These are phyloP conservation scores for Apiospora malaysiana DNA, from an alignment of 2,329 filamentous ascomycete species.

Conservation along the genomic window DNA sequence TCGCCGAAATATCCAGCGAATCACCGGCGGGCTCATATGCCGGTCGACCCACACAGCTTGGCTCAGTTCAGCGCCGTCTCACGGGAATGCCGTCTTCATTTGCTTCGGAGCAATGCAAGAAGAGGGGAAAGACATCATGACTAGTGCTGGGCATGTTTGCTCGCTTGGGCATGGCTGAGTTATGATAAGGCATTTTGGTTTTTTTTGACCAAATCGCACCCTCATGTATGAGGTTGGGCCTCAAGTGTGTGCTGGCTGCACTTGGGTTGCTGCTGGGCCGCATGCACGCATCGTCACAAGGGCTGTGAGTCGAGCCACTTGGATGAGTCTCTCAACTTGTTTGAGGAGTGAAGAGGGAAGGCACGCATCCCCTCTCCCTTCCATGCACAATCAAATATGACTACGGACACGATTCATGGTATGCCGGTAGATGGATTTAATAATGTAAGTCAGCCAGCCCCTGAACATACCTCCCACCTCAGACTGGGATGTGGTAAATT, in stretches of 20 bases:
- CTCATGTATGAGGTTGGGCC: neutral
- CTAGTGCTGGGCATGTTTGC: neutral
- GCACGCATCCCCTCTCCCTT: neutral
- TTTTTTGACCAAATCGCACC: neutral
- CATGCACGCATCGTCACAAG: neutral
- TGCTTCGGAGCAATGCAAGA: neutral
- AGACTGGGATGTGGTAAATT: neutral
- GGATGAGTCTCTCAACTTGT: neutral
- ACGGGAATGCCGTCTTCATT: neutral
- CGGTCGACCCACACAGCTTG: constrained; percentile 2
- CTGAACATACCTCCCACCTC: neutral
- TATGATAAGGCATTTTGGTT: neutral
- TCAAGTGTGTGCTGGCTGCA: neutral
- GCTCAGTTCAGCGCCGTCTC: neutral
- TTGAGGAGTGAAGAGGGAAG: neutral
- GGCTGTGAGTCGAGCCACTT: neutral
- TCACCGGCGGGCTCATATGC: neutral
- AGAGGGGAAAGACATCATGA: neutral
- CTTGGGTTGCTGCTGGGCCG: neutral
- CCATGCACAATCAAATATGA: neutral
- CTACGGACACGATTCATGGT: neutral
- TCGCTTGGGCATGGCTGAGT: neutral
- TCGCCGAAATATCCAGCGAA: constrained; percentile 12
- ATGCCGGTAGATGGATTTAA: neutral
- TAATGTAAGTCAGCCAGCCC: neutral